Evolutionary conservation across 495 filamentous ascomycete genomes (phyloP).

Genomic region (Choiromyces venosus): DNA sequence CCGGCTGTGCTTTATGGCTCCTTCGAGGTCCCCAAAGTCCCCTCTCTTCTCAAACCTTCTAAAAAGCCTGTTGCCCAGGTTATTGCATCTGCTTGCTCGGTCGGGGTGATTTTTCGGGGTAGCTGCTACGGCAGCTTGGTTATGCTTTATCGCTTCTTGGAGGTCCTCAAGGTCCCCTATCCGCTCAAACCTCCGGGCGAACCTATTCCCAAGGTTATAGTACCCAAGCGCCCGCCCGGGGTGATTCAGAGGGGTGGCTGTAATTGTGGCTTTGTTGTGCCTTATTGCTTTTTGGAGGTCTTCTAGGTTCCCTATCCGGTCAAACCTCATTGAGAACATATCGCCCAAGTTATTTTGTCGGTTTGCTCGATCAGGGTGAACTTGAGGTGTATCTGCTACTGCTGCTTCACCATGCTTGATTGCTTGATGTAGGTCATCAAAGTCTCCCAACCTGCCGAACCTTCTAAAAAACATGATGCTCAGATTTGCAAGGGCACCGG

Average conservation of each 20-base stretch:
- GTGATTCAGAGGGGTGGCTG: background rate
- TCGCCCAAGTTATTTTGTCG: background rate
- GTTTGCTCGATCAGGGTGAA: background rate
- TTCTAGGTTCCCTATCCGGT: background rate
- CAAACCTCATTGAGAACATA: background rate
- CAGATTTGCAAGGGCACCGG: too few species aligned
- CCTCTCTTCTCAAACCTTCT: background rate
- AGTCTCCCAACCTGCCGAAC: background rate
- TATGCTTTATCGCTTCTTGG: too few species aligned
- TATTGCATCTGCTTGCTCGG: too few species aligned
- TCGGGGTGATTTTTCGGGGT: background rate
- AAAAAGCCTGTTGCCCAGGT: too few species aligned
- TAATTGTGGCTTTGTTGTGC: background rate
- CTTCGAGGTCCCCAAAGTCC: background rate
- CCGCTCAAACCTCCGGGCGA: background rate
- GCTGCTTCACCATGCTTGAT: conserved; percentile 3
- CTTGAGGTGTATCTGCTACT: background rate
- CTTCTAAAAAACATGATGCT: background rate
- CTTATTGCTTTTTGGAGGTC: background rate
- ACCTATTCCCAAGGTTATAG: background rate
- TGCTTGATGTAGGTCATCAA: background rate
- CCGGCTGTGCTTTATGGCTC: background rate
- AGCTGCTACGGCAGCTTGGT: background rate
- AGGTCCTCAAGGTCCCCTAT: too few species aligned
- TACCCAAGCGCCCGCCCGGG: background rate